Percentiles rank a stretch among this genome's conserved stretches.
Evolutionary conservation across 2,329 filamentous ascomycete species (phyloP).

Genomic region (Didymella glomerata): DNA sequence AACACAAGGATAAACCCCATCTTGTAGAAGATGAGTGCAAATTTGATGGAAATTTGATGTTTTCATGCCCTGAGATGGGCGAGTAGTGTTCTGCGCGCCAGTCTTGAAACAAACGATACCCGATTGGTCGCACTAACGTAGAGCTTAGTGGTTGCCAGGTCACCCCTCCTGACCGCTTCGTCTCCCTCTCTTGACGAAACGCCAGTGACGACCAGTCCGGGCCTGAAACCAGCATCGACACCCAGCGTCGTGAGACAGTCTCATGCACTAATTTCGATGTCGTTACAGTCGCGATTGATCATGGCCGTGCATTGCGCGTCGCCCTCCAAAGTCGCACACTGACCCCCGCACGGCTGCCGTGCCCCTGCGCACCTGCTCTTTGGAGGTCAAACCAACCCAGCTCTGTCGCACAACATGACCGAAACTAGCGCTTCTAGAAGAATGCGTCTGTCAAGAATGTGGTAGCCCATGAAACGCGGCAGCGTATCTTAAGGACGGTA

Average conservation of each 20-base stretch:
- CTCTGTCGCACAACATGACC: slow-evolving; percentile 16
- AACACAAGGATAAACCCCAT: slow-evolving; percentile 5
- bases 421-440: slow-evolving; percentile 13
- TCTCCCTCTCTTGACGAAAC: slow-evolving; percentile 17
- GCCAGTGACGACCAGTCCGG: slow-evolving; percentile 5
- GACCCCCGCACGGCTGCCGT: slow-evolving; percentile 8
- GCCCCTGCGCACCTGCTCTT: slow-evolving; percentile 11
- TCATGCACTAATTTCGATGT: slow-evolving; percentile 17
- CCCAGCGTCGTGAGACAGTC: slow-evolving; percentile 14
- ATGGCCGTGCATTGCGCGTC: slow-evolving; percentile 15
- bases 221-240: slow-evolving; percentile 16
- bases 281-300: slow-evolving; percentile 13
- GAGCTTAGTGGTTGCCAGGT: slow-evolving; percentile 16
- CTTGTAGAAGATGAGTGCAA: not conserved
- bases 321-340: not conserved
- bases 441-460: slow-evolving; percentile 7
- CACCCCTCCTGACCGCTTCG: slow-evolving; percentile 14
- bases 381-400: slow-evolving; percentile 14
- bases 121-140: slow-evolving; percentile 16
- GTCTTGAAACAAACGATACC: slow-evolving; percentile 13
- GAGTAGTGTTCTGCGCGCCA: slow-evolving; percentile 8
- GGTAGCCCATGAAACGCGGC: slow-evolving; percentile 17
- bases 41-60: slow-evolving; percentile 10
- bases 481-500: slow-evolving; percentile 17
- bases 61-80: slow-evolving; percentile 13